Conservation (phyloP, 306 rosid species). For the Luffa acutangula region DNA sequence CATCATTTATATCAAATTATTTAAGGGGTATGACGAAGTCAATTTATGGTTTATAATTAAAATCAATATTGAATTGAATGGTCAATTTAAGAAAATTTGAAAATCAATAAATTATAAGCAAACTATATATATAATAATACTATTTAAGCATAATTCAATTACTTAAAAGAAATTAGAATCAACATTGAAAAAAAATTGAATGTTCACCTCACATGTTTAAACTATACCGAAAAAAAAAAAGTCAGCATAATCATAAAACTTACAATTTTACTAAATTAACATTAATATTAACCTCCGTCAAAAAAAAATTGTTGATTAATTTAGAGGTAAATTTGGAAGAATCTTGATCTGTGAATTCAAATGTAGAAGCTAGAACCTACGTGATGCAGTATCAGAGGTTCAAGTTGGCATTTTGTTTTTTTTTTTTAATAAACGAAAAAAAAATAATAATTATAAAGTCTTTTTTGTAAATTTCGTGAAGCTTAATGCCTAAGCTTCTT, state of each 20-base stretch:
- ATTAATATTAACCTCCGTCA: too few species aligned
- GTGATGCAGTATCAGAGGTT: not conserved
- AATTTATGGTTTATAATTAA: not conserved
- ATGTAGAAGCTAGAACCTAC: not conserved
- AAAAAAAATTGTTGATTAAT: not conserved
- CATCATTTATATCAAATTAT: not conserved
- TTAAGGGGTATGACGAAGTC: not conserved
- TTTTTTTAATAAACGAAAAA: not conserved
- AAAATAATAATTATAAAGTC: not conserved
- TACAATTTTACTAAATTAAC: too few species aligned
- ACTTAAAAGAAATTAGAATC: too few species aligned
- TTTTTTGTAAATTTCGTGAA: not conserved
- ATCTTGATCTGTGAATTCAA: not conserved
- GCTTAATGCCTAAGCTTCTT: not conserved
- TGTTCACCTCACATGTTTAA: too few species aligned
- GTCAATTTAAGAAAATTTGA: not conserved
- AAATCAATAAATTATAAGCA: too few species aligned
- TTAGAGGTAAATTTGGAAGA: not conserved
- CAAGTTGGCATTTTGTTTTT: not conserved
- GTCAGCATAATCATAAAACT: too few species aligned
- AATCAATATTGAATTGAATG: not conserved
- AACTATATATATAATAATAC: too few species aligned
- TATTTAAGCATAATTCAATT: too few species aligned
- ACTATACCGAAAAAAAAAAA: too few species aligned
- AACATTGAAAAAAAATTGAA: too few species aligned